Conservation (phyloP, 176 grass and related monocot genomes). For the Oryza coarctata region DNA sequence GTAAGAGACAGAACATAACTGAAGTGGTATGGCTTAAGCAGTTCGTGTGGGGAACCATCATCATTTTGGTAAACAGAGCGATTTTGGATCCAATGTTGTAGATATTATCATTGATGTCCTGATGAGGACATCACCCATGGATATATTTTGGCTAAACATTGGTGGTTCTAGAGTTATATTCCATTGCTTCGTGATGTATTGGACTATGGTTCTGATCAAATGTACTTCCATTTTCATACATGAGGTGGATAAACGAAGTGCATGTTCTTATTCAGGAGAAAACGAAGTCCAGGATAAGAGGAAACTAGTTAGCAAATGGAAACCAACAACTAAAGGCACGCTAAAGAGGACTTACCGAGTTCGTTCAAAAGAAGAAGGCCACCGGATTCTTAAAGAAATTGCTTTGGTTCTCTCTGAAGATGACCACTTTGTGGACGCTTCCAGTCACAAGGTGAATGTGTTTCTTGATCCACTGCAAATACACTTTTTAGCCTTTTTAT, state of each 20-base stretch:
- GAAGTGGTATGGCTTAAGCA: background rate
- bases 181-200: slow-evolving; percentile 21
- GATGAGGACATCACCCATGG: background rate
- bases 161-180: background rate
- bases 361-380: slow-evolving; percentile 81
- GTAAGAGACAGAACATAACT: background rate
- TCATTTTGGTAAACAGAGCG: background rate
- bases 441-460: slow-evolving; percentile 74
- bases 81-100: background rate
- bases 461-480: background rate
- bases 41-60: background rate
- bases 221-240: background rate
- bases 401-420: slow-evolving; percentile 89
- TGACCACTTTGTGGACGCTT: slow-evolving; percentile 92
- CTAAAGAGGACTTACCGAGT: slow-evolving; percentile 90
- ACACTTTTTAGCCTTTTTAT: background rate
- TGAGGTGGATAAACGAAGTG: background rate
- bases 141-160: slow-evolving; percentile 3
- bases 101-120: background rate
- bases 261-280: slow-evolving; percentile 42
- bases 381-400: slow-evolving; percentile 72
- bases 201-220: background rate
- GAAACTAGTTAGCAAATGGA: slow-evolving; percentile 94
- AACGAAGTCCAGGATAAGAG: slow-evolving; percentile 56
- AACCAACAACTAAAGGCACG: slow-evolving; percentile 85